Conservation (phyloP, 2,329 filamentous ascomycete species). For the Pleurostoma richardsiae region DNA sequence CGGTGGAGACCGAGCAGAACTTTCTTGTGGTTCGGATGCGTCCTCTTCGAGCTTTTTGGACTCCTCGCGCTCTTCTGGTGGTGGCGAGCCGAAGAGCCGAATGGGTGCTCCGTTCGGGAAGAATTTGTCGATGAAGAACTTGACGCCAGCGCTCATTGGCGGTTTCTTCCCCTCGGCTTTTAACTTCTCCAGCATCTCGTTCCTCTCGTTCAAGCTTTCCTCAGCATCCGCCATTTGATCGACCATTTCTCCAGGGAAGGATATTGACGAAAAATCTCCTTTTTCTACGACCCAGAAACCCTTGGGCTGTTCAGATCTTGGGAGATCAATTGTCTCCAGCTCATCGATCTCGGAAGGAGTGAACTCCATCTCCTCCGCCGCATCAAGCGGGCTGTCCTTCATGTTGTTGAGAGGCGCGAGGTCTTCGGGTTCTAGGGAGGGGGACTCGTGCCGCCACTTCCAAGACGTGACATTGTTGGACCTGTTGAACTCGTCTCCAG, state of each 20-base stretch:
- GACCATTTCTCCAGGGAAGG: background rate
- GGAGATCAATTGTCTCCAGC: constrained; percentile 10
- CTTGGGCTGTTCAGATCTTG: background rate
- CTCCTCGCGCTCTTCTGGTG: background rate
- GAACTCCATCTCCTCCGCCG: constrained; percentile 8
- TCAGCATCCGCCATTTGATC: background rate
- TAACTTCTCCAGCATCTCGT: background rate
- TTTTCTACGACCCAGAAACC: constrained; percentile 4
- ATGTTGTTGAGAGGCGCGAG: constrained; percentile 4
- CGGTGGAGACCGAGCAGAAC: background rate
- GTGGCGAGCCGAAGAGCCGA: background rate
- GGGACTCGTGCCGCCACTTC: constrained; percentile 14
- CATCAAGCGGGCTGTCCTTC: constrained; percentile 5
- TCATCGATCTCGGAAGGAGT: constrained; percentile 14
- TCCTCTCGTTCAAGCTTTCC: background rate
- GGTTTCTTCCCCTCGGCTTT: background rate
- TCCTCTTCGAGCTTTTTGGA: background rate
- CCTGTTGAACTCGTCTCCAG: constrained; percentile 6
- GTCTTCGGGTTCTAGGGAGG: constrained; percentile 11
- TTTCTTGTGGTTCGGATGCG: background rate
- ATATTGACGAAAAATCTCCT: background rate
- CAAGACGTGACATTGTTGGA: constrained; percentile 4
- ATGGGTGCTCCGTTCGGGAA: too few species aligned
- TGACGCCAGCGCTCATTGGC: background rate
- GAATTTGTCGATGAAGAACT: background rate